Evolutionary conservation across 768 basidiomycete species (phyloP).

Genomic region (Russula foetens): DNA sequence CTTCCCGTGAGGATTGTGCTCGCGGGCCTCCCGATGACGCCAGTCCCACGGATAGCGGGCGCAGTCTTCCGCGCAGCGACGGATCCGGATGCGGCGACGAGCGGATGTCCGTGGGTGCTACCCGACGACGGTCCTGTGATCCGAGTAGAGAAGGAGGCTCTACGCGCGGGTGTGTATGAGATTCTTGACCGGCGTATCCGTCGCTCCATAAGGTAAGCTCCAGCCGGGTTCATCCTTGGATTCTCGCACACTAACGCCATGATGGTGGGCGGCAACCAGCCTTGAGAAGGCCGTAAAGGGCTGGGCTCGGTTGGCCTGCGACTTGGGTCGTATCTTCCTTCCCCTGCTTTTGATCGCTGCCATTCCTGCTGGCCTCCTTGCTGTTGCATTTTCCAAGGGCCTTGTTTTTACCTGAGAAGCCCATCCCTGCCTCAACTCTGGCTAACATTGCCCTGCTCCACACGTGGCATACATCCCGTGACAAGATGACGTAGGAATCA

Average conservation of each 20-base stretch:
- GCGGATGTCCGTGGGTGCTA: constrained; percentile 25
- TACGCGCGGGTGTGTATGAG: constrained; percentile 25
- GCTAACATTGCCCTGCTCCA: too few relatives aligned
- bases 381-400: not conserved
- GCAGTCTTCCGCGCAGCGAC: constrained; percentile 27
- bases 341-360: not conserved
- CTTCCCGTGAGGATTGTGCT: constrained; percentile 18
- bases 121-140: constrained; percentile 27
- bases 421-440: too few relatives aligned
- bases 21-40: constrained; percentile 26
- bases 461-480: too few relatives aligned
- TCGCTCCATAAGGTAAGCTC: constrained; percentile 1
- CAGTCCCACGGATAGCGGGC: constrained; percentile 26
- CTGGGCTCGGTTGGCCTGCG: not conserved
- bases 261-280: not conserved
- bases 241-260: too few relatives aligned
- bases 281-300: not conserved
- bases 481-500: too few relatives aligned
- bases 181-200: constrained; percentile 15
- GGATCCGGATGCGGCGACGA: constrained; percentile 23
- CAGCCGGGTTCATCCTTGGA: too few relatives aligned
- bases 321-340: constrained; percentile 3
- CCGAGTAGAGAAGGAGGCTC: constrained; percentile 20
- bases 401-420: not conserved
- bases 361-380: not conserved